Percentiles rank a stretch among this genome's conserved stretches.
These are phyloP conservation scores for Fusarium fracticaudum DNA, from an alignment of 2,329 filamentous ascomycete species.

Conservation along the genomic window DNA sequence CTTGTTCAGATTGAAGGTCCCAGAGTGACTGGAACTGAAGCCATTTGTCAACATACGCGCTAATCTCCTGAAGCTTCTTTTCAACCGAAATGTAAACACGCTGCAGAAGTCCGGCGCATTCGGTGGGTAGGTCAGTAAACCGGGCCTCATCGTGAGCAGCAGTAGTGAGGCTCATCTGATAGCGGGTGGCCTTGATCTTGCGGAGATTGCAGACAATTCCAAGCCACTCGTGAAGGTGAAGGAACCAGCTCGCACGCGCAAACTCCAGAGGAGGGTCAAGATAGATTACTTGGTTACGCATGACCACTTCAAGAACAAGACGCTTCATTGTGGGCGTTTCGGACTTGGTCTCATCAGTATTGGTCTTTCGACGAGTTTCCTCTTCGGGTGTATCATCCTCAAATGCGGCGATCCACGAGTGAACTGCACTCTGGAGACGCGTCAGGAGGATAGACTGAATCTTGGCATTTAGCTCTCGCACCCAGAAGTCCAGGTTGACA, in stretches of 20 bases:
- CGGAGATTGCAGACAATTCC: conserved; percentile 91
- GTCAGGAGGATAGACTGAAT: conserved; percentile 82
- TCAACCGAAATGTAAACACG: conserved; percentile 87
- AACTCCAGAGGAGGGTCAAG: conserved; percentile 93
- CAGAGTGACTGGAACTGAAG: conserved; percentile 97
- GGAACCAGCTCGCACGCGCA: conserved; percentile 91
- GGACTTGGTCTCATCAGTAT: conserved; percentile 57
- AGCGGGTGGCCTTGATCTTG: conserved; percentile 93
- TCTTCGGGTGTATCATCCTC: conserved; percentile 67
- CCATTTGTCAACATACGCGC: conserved; percentile 95
- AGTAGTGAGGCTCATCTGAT: conserved; percentile 86
- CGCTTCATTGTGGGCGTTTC: conserved; percentile 74
- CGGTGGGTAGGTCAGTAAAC: conserved; percentile 85
- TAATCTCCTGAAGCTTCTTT: conserved; percentile 80
- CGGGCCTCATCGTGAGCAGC: conserved; percentile 71
- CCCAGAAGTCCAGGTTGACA: conserved; percentile 91
- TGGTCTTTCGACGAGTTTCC: conserved; percentile 61
- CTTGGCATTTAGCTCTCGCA: conserved; percentile 83
- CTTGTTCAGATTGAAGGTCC: conserved; percentile 96
- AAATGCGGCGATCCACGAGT: conserved; percentile 88
- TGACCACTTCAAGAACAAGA: conserved; percentile 90
- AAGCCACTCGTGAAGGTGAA: conserved; percentile 92
- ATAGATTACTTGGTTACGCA: conserved; percentile 98
- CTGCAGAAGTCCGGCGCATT: conserved; percentile 81
- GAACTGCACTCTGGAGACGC: conserved; percentile 86